phyloP scores from a whole-genome alignment of 352 stramenopile species.

The Saprolegnia parasitica region DNA sequence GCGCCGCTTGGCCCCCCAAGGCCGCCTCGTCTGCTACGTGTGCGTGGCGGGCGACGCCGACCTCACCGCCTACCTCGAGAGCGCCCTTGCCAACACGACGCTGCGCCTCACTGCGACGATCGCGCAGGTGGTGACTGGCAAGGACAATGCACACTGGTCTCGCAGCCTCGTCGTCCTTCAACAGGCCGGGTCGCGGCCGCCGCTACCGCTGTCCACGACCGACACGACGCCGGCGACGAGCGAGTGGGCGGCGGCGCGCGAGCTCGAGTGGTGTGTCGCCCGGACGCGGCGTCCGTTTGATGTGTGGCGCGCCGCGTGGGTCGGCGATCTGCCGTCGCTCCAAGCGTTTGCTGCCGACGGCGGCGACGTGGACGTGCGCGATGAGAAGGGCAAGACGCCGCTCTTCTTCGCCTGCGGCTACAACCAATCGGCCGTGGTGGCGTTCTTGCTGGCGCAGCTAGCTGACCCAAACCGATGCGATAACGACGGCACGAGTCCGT shows the following conservation, averaged over 20 bases:
- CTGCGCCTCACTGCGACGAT: not conserved
- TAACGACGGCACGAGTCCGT: slow-evolving; percentile 6
- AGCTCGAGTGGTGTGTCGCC: not conserved
- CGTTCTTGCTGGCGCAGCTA: not conserved
- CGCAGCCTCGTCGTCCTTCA: slow-evolving; percentile 20
- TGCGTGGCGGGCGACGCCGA: not conserved
- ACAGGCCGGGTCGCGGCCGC: not conserved
- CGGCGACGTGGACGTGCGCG: slow-evolving; percentile 5
- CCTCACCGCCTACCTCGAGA: not conserved
- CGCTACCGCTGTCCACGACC: not conserved
- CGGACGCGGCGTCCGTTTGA: slow-evolving; percentile 12
- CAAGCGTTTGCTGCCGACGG: not conserved
- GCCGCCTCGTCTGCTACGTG: slow-evolving; percentile 23
- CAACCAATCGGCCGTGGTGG: slow-evolving; percentile 15
- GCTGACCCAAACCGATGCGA: not conserved
- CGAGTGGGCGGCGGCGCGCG: not conserved
- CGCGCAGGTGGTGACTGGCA: slow-evolving; percentile 1
- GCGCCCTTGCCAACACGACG: not conserved
- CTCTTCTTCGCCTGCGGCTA: slow-evolving; percentile 24
- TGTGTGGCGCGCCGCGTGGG: slow-evolving; percentile 24
- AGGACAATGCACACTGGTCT: slow-evolving; percentile 11
- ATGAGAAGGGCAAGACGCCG: slow-evolving; percentile 19
- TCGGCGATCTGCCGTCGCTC: slow-evolving; percentile 17
- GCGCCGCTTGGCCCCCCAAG: not conserved
- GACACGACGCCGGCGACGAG: not conserved